Conservation (phyloP, 371 early-diverging fungal species). For the Mucor irregularis region DNA sequence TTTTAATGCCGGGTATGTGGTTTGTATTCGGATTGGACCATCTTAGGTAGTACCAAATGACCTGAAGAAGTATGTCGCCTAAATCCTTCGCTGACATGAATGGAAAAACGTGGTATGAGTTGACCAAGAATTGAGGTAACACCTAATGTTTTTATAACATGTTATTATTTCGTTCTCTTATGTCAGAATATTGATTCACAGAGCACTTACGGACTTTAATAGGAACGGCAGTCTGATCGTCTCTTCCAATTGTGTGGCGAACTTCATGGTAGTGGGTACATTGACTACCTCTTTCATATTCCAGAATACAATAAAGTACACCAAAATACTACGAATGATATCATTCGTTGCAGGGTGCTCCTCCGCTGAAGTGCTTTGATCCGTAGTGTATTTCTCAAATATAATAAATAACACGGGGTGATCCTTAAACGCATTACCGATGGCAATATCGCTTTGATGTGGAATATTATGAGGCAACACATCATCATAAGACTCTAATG, state of each 20-base stretch:
- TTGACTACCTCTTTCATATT: conserved; percentile 40
- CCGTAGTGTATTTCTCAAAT: conserved; percentile 28
- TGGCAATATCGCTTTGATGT: conserved; percentile 36
- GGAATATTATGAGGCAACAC: conserved; percentile 41
- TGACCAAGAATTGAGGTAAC: conserved; percentile 22
- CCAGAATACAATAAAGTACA: conserved; percentile 53
- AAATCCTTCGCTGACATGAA: conserved; percentile 39
- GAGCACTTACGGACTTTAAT: conserved; percentile 25
- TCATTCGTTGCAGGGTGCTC: conserved; percentile 14
- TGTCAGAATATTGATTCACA: background rate
- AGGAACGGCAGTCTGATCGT: conserved; percentile 26
- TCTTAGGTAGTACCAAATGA: conserved; percentile 42
- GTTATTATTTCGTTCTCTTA: background rate
- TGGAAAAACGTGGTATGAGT: conserved; percentile 31
- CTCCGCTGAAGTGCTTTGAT: background rate
- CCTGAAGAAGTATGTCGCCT: conserved; percentile 32
- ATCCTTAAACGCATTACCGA: conserved; percentile 49
- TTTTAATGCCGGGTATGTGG: conserved; percentile 24
- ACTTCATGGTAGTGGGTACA: conserved; percentile 31
- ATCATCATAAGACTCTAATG: conserved; percentile 38
- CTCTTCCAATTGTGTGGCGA: conserved; percentile 45
- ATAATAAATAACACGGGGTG: conserved; percentile 44
- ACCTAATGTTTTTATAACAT: conserved; percentile 3
- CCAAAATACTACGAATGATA: conserved; percentile 37
- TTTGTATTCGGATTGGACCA: conserved; percentile 5